Percentiles rank a stretch among this genome's conserved stretches.
phyloP scores from a whole-genome alignment of 163 green algal species.

The Chloromonas sp. region DNA sequence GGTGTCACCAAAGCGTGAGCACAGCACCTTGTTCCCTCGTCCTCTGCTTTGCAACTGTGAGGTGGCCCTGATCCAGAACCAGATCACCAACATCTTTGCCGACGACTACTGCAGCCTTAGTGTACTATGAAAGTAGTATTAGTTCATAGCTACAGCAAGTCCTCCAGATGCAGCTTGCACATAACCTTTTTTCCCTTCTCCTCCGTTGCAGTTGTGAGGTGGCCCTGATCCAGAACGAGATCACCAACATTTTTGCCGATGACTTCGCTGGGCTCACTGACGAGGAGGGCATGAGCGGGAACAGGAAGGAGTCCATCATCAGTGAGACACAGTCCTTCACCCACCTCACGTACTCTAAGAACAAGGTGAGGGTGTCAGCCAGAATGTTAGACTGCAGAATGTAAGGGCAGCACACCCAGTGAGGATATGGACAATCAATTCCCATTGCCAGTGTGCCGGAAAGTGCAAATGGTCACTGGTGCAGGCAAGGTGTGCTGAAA shows the following conservation, averaged over 20 bases:
- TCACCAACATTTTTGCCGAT: conserved; percentile 67
- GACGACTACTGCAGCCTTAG: conserved; percentile 45
- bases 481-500: too few relatives aligned
- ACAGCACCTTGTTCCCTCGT: too few relatives aligned
- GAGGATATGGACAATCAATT: too few relatives aligned
- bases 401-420: too few relatives aligned
- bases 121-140: too few relatives aligned
- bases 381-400: neutral
- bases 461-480: too few relatives aligned
- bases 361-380: conserved; percentile 31
- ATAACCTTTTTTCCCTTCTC: too few relatives aligned
- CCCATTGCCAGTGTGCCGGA: too few relatives aligned
- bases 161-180: too few relatives aligned
- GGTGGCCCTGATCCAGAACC: conserved; percentile 76
- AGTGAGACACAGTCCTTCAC: conserved; percentile 71
- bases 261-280: conserved; percentile 68
- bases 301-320: conserved; percentile 43
- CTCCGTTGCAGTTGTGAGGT: conserved; percentile 49
- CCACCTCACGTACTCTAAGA: conserved; percentile 69
- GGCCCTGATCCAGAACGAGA: conserved; percentile 78
- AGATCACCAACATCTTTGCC: conserved; percentile 61
- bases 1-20: too few relatives aligned
- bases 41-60: conserved; percentile 44
- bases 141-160: too few relatives aligned
- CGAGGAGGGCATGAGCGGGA: conserved; percentile 57